Percentiles rank a stretch among this genome's conserved stretches.
Evolutionary conservation across 129 eudicot species (phyloP).

Genomic region (Heracleum sosnowskyi): DNA sequence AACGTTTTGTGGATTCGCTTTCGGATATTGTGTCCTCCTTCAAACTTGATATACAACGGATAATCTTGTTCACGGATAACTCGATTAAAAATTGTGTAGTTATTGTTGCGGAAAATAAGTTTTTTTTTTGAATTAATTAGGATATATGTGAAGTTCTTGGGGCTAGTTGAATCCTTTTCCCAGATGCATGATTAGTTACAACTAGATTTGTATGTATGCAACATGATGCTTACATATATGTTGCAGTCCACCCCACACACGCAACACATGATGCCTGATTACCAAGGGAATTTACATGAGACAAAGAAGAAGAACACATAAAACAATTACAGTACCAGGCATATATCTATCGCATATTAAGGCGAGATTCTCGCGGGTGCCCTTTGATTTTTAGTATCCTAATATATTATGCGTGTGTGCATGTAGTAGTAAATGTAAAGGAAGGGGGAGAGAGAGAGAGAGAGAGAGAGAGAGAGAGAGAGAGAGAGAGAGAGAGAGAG

Average conservation of each 20-base stretch:
- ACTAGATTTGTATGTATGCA: neutral
- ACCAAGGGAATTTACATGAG: slow-evolving; percentile 5
- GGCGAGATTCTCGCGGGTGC: slow-evolving; percentile 17
- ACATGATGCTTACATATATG: neutral
- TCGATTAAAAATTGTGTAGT: too few relatives aligned
- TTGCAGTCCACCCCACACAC: neutral
- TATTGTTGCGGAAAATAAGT: too few relatives aligned
- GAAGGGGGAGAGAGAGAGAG: neutral
- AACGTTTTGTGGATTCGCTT: too few relatives aligned
- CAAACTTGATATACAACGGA: too few relatives aligned
- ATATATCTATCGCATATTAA: slow-evolving; percentile 10
- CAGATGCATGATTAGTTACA: neutral
- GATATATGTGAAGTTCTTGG: neutral
- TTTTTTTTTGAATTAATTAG: too few relatives aligned
- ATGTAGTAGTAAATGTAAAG: slow-evolving; percentile 1
- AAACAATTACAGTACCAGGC: neutral
- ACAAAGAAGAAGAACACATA: slow-evolving; percentile 11
- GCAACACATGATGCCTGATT: neutral
- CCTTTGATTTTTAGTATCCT: neutral
- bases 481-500: neutral
- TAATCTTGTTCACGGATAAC: too few relatives aligned
- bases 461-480: neutral
- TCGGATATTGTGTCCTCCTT: too few relatives aligned
- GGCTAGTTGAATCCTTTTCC: neutral
- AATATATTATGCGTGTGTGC: neutral